A percentile compares a stretch with the other conserved stretches of the same genome.
These are phyloP conservation scores for Eucalyptus cloeziana DNA, from an alignment of 345 rosid genomes.

Conservation along the genomic window DNA sequence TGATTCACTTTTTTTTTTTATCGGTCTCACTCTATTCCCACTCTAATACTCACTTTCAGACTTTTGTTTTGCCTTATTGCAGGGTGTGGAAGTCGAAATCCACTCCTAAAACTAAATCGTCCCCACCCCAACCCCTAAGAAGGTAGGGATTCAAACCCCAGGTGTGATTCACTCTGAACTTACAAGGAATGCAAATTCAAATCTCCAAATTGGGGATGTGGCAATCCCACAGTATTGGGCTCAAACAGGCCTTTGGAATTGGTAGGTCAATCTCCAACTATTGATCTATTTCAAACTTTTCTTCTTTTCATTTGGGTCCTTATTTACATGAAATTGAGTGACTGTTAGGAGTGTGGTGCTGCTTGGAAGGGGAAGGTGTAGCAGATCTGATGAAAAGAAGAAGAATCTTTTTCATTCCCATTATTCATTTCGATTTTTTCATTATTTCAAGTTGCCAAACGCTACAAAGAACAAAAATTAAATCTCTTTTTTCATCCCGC, in stretches of 20 bases:
- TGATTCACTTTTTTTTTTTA: too few relatives aligned
- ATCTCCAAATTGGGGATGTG: conserved; percentile 45
- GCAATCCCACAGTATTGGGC: conserved; percentile 59
- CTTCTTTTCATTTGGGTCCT: neutral
- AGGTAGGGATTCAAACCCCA: too few relatives aligned
- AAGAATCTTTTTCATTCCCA: neutral
- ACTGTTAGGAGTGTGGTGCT: neutral
- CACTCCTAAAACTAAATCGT: too few relatives aligned
- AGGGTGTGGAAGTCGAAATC: too few relatives aligned
- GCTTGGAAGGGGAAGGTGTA: neutral
- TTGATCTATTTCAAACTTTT: neutral
- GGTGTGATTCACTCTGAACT: conserved; percentile 71
- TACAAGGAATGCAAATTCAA: conserved; percentile 50
- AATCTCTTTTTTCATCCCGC: too few relatives aligned
- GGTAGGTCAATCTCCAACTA: conserved; percentile 28
- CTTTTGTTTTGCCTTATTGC: too few relatives aligned
- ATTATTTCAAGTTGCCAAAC: too few relatives aligned
- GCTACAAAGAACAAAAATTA: too few relatives aligned
- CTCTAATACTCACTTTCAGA: too few relatives aligned
- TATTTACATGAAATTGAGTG: neutral
- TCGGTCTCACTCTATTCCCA: too few relatives aligned
- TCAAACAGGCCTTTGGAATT: conserved; percentile 67
- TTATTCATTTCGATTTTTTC: too few relatives aligned
- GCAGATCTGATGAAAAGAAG: neutral
- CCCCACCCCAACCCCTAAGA: too few relatives aligned